Base-by-base conservation (phyloP, 176 grass and related monocot genomes). In the Triticum monococcum region DNA sequence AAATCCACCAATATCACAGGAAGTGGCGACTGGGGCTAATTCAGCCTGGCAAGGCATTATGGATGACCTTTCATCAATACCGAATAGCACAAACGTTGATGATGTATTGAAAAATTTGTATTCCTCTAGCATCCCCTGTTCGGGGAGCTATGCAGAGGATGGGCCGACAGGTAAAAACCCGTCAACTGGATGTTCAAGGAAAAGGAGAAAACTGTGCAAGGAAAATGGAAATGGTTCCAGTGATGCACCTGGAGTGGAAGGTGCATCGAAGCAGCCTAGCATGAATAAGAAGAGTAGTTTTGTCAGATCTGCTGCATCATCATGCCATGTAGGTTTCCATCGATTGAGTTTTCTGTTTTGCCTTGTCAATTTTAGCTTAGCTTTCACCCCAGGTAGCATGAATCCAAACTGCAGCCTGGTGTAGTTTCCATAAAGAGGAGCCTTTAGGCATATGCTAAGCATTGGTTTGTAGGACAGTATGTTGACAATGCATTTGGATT, bases 11-110 rank as follows among this genome's bases (percentile, higher is more conserved):
- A 80, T 76, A 50, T 73, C 61, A 59, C 52, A 71, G 7, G 52
- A 86, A 72, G 75, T 81, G 33, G 83, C 82, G 25, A 45, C 68
- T 70, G 91, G 84, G 12, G 87, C 92, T 40, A 86, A 88, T 64
- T 89, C 88, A 66, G 85, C 88, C 61, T 98, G 96, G 96, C 82
- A 82, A 72, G 96, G 94, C 63, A 96, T 98, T 68, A 96, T 96
- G 92, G 84, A 87, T 83, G 93, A 98, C 60, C 69, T 98, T 18
- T 94, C 90, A 62, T 87, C 86, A 57, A 80, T 98, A 77, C 82
- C 96, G 12, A 18, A 76, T 9, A 86, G 74, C 36, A 50, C 89
- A 65, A 66, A 26, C 64, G 38, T 33, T 57, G 93, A 95, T 70
- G 36, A 1, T 88, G 81, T 77, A 62, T 64, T 17, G 10, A 87